A percentile compares a stretch with the other conserved stretches of the same genome.
Evolutionary conservation across 306 rosid species (phyloP).

Genomic region (Mucuna pruriens): DNA sequence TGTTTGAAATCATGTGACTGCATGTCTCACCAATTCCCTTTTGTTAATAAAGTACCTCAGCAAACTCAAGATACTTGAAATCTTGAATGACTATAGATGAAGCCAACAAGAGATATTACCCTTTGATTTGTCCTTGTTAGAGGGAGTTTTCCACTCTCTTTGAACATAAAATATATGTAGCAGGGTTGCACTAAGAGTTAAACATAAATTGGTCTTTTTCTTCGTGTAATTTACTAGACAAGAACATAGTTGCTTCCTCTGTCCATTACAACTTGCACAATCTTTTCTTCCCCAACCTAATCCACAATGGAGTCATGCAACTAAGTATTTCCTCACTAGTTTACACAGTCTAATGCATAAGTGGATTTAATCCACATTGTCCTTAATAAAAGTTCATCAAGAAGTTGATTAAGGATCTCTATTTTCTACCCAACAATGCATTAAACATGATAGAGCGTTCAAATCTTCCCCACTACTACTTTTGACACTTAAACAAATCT

Average conservation of each 20-base stretch:
- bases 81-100: no score
- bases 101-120: neutral
- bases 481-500: neutral
- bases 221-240: neutral
- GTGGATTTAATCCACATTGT: neutral
- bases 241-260: neutral
- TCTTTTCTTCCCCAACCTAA: neutral
- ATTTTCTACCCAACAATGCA: neutral
- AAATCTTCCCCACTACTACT: neutral
- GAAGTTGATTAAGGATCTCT: neutral
- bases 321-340: neutral
- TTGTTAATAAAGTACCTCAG: neutral
- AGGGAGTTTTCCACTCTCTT: neutral
- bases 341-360: neutral
- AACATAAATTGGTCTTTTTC: neutral
- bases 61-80: neutral
- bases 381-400: neutral
- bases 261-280: neutral
- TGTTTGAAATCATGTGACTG: neutral
- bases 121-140: neutral
- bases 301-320: neutral
- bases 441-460: neutral
- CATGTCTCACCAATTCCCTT: neutral
- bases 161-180: neutral
- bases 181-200: neutral